Evolutionary conservation across 2,329 filamentous ascomycete species (phyloP).

Genomic region (Coccinonectria pachysandricola): DNA sequence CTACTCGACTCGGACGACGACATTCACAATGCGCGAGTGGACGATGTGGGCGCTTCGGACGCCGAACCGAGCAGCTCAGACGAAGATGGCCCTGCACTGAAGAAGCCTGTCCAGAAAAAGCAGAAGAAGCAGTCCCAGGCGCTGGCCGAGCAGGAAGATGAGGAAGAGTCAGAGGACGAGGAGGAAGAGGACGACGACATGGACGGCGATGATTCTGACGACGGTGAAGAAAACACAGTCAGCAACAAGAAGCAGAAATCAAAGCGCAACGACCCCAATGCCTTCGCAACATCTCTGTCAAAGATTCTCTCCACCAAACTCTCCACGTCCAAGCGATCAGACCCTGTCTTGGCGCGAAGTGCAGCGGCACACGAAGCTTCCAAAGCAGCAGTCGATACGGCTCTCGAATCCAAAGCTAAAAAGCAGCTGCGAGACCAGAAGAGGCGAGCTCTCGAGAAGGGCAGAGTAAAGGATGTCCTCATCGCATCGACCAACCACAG

Average conservation of each 20-base stretch:
- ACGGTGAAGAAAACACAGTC: conserved; percentile 24
- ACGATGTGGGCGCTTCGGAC: conserved; percentile 35
- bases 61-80: conserved; percentile 28
- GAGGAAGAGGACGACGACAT: conserved; percentile 31
- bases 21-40: conserved; percentile 41
- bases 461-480: conserved; percentile 78
- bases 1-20: conserved; percentile 49
- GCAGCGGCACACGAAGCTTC: conserved; percentile 62
- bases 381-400: conserved; percentile 61
- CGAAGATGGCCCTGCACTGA: conserved; percentile 21
- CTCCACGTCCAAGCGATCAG: conserved; percentile 66
- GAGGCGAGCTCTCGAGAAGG: conserved; percentile 70
- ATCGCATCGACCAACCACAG: conserved; percentile 46
- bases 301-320: conserved; percentile 90
- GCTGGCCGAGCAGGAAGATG: conserved; percentile 14
- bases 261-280: conserved; percentile 85
- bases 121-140: conserved; percentile 9
- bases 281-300: conserved; percentile 85
- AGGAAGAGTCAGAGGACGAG: conserved; percentile 16
- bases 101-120: conserved; percentile 21
- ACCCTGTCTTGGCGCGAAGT: conserved; percentile 85
- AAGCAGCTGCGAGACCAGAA: conserved; percentile 73
- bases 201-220: conserved; percentile 28
- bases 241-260: conserved; percentile 40
- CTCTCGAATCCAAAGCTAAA: conserved; percentile 72